Evolutionary conservation across 179 eudicot species (phyloP), one percentile per base, ranked within the genome.

Genomic region (Gypsophila paniculata): DNA sequence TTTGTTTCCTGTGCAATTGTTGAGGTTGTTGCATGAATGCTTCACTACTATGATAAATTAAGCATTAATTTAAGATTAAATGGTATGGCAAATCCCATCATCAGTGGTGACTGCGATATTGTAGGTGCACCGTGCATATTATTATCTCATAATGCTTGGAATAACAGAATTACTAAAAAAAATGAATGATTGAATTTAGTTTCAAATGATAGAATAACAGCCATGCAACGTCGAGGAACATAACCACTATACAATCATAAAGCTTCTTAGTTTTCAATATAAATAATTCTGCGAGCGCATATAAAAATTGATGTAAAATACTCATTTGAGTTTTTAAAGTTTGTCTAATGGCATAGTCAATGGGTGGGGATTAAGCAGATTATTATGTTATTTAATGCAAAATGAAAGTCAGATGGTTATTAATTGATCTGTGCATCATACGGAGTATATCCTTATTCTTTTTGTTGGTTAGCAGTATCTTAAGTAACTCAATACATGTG

Each of bases 61-160:
- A 22, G 2, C 6, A 22, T 3, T 22, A 58, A 58, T 8, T 29
- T 29, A 4, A 29, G 18, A n/a, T 10, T 38, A 38, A 19, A 22
- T 65, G 69, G 69, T 22, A 2, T 8, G 21, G 12, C 53, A 65
- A 65, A 65, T 65, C 69, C 69, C 69, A 65, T 13, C 54, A 15
- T 42, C 6, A 22, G 36, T 44, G 54, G 69, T 44, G 17, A 13
- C 18, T 65, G 19, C 9, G 69, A 46, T 65, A 12, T 10, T 12
- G 54, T 44, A 21, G 69, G 34, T 65, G 69, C 10, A 65, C 54
- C 69, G 22, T 65, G 69, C 69, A 65, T 14, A 65, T 65, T 12
- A 42, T 64, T 18, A 64, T n/a, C 38, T 18, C 26, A 39, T 9
- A 34, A 62, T 18, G 11, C 46, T 2, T 42, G 52, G 52, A 64